phyloP scores from a whole-genome alignment of 495 filamentous ascomycete genomes.

The Xylaria scruposa region DNA sequence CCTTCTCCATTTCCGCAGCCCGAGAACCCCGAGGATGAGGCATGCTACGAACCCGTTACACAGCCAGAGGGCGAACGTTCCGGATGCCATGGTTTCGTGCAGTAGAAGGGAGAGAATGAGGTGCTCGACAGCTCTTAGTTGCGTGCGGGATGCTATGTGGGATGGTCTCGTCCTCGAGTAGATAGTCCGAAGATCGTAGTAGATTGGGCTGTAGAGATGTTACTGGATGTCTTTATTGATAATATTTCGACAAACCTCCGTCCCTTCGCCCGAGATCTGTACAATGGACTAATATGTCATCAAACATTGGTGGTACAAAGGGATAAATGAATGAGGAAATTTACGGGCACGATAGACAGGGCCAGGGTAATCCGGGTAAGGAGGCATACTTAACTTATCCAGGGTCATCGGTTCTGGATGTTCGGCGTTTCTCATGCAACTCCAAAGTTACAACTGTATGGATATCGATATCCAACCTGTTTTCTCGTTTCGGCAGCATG shows the following conservation, averaged over 20 bases:
- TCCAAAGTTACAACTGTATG: not conserved
- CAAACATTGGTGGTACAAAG: not conserved
- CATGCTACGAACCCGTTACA: constrained; percentile 9
- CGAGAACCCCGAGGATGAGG: not conserved
- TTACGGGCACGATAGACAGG: not conserved
- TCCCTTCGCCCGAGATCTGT: not conserved
- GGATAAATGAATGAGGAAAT: not conserved
- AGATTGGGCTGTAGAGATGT: not conserved
- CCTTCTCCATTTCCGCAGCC: constrained; percentile 1
- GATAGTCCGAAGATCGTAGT: not conserved
- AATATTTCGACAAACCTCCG: not conserved
- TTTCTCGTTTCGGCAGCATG: not conserved
- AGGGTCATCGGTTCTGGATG: not conserved
- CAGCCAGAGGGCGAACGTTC: constrained; percentile 12
- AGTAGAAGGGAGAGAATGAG: not conserved
- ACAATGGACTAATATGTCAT: not conserved
- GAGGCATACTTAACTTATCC: not conserved
- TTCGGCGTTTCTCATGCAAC: not conserved
- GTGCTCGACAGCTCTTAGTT: not conserved
- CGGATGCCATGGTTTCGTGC: not conserved
- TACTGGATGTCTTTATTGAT: not conserved
- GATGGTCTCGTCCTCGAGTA: not conserved
- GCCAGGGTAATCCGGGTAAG: not conserved
- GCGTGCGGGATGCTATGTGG: not conserved
- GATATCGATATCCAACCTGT: not conserved